Base-by-base conservation (phyloP, 768 basidiomycete species). In the Tricholoma sp. region DNA sequence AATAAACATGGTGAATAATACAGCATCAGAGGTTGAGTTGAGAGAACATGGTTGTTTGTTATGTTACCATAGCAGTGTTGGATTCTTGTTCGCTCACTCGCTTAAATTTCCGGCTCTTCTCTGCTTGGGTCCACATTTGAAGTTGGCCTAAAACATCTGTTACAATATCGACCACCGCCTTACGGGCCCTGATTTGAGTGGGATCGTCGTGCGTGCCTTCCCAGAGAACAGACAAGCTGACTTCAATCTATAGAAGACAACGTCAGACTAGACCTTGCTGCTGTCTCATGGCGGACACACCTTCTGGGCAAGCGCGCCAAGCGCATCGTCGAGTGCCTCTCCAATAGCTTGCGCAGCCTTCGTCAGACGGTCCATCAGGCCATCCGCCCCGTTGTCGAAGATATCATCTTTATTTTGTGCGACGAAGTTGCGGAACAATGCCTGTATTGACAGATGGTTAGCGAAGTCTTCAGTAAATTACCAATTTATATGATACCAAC, bases 211-310 rank as follows among this genome's bases (percentile, higher is more conserved):
- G 71, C 2, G 72, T 64, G 18, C 74, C 79, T 65, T 84, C 83
- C 83, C 84, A 85, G 7, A 86, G 74, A 6, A 84, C 78, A 8
- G 82, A 74, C 55, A 86, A 59, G 61, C 74, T 81, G 59, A 84
- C 81, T 67, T 81, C 80, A 47, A 80, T 66, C 77, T 80, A 59
- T 8, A 39, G 13, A 50, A 39, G 44, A 53, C 3, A 24, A 31
- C 10, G n/a, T 53, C 42, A 18, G 34, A 55, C 31, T 59, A 63
- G 50, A 37, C 65, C 59, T 62, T 60, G 33, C 33, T 11, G 24
- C 45, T 39, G 13, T 39, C 37, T 6, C 12, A 42, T 42, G 17
- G 17, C 12, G 44, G 31, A 55, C 70, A n/a, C 55, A 80, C 82
- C 78, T 83, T 84, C 64, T 81, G 66, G 0, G 84, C 82, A 17